Base-by-base conservation (phyloP, 1,284 basidiomycete genomes). In the Meira nashicola region DNA sequence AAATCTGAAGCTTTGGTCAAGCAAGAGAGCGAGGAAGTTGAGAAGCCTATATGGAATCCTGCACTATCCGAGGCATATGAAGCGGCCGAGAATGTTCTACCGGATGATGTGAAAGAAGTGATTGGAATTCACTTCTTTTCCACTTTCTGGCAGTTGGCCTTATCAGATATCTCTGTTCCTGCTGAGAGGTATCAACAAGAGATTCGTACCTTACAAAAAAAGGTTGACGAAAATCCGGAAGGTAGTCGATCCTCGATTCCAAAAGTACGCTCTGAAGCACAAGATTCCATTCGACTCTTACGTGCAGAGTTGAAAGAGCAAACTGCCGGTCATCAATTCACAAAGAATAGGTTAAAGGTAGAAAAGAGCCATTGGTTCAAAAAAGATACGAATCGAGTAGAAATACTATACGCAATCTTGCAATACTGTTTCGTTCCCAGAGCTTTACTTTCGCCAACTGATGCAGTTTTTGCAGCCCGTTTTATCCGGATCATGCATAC, bases 391-490 rank as follows among this genome's bases (percentile, higher is more conserved):
- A 57, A 66, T 47, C 60, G 64, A 39, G 62, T 57, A 4, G 52
- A 50, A n/a, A 46, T 74, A 2, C 66, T 67, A 14, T 37, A 64
- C 49, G 70, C 74, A 28, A 83, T 94, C 44, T 86, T 92, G 55
- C 91, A 96, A 75, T 86, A 93, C 73, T 98, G 95, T 78, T 85
- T 98, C 65, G 87, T 90, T 72, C 94, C 95, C 2, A 86, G 95
- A 33, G 90, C 89, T 60, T 82, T 95, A 40, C 82, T 97, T 14
- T 94, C 93, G 0, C 92, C 93, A 0, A 90, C 92, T 84, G 95
- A 98, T 78, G 95, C 95, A 10, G 88, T 94, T 57, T 98, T 88
- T 67, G 91, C 92, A 60, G 89, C 90, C 8, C 88, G 90, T 68
- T 89, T 98, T 73, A 87, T 98, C 74, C 89, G 89, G 69, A 83